Conservation (phyloP, 768 basidiomycete species). For the Hericium alpestre region DNA sequence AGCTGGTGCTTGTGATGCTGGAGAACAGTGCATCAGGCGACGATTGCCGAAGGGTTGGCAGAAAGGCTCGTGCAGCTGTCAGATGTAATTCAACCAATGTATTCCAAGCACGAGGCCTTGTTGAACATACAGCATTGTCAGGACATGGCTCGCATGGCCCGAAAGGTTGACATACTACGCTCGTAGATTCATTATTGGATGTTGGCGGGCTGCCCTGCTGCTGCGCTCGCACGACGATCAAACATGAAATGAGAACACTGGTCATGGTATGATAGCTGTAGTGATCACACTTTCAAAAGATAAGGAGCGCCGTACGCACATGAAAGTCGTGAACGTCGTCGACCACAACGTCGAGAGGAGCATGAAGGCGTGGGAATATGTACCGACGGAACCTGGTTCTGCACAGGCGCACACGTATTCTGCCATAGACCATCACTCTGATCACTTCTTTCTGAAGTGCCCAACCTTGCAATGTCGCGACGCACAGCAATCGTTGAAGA, state of each 20-base stretch:
- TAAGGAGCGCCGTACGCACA: conserved; percentile 1
- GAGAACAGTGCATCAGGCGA: conserved; percentile 75
- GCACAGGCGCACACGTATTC: not conserved
- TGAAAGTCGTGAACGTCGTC: not conserved
- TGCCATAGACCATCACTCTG: not conserved
- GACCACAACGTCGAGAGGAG: not conserved
- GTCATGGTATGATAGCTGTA: not conserved
- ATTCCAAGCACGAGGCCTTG: not conserved
- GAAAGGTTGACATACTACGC: conserved; percentile 15
- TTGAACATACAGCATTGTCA: conserved; percentile 24
- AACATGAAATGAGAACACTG: conserved; percentile 4
- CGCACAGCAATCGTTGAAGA: conserved; percentile 56
- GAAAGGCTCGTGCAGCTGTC: conserved; percentile 74
- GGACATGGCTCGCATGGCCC: conserved; percentile 34
- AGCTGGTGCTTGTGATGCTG: conserved; percentile 6
- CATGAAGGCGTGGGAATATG: conserved; percentile 4
- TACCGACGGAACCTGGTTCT: conserved; percentile 5
- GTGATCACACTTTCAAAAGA: not conserved
- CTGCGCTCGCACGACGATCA: conserved; percentile 4
- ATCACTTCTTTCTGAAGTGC: not conserved
- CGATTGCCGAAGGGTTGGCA: conserved; percentile 96
- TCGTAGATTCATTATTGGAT: conserved; percentile 9
- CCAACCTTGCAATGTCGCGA: conserved; percentile 48
- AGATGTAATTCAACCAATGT: not conserved
- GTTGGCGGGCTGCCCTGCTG: not conserved